Evolutionary conservation across 208 protist species (phyloP), one percentile per base, ranked within the genome.

Genomic region (Perkinsela sp.): DNA sequence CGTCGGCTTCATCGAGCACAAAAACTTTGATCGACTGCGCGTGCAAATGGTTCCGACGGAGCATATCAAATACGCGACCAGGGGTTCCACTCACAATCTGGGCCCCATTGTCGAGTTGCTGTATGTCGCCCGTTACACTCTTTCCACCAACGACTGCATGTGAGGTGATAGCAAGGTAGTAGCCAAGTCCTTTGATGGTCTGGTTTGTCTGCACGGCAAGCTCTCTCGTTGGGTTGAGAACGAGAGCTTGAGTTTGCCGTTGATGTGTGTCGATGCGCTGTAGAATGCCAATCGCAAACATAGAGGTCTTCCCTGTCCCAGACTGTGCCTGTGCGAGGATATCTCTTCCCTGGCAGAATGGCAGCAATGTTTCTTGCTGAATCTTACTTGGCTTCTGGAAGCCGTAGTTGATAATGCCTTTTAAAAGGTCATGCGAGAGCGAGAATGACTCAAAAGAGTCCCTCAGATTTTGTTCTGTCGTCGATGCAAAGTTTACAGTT

Each of bases 1-100:
- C 95, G 77, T 99, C 97, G 66, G 96, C 96, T 77, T 99, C 96
- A 76, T 99, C 97, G 28, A 99, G 74, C 67, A 98, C 85, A 15
- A 98, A 83, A 40, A 93, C 88, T 66, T 83, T 83, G 22, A 99
- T 85, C 1, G 77, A 67, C 1, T 83, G 77, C 31, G 88, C 77
- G 28, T 76, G 75, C 13, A 98, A 79, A 30, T 81, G 73, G 31
- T 82, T 75, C 32, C 92, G 79, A 31, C 85, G 81, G 57, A 99
- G 94, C 90, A 99, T 95, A 73, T 98, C 93, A 71, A 91, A 92
- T 1, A 98, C 88, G 32, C 96, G 80, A 29, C 96, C 96, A 22
- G 96, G 96, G 0, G 96, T 99, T 69, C 95, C 96, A n/a, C 88
- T 91, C 30, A 98, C 83, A 72, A 98, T 87, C 70, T 97, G 93